phyloP scores from a whole-genome alignment of 441 rosid species.

The Gossypium schwendimanii region DNA sequence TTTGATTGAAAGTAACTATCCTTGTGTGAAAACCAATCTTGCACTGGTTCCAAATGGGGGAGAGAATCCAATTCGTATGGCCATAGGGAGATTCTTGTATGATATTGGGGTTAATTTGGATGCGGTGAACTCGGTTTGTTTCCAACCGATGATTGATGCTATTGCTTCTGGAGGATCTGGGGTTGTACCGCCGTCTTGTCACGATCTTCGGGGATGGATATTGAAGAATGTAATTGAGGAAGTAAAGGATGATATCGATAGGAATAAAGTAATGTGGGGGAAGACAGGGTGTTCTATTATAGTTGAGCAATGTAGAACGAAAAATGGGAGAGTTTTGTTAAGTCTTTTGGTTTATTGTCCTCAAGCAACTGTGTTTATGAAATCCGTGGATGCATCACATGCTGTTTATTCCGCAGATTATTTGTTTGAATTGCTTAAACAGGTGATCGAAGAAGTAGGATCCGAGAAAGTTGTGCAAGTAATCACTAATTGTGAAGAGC shows the following conservation, averaged over 20 bases:
- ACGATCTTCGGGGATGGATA: slow-evolving; percentile 68
- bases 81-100: slow-evolving; percentile 60
- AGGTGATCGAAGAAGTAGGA: slow-evolving; percentile 82
- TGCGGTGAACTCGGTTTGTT: slow-evolving; percentile 52
- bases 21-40: slow-evolving; percentile 1
- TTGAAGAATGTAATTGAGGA: slow-evolving; percentile 67
- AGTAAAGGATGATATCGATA: slow-evolving; percentile 44
- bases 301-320: slow-evolving; percentile 55
- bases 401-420: slow-evolving; percentile 41
- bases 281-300: slow-evolving; percentile 70
- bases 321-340: slow-evolving; percentile 37
- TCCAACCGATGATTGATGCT: slow-evolving; percentile 60
- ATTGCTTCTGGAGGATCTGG: slow-evolving; percentile 48
- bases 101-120: slow-evolving; percentile 70
- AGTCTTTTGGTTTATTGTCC: slow-evolving; percentile 58
- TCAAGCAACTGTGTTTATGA: slow-evolving; percentile 60
- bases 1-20: neutral
- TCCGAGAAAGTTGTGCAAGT: slow-evolving; percentile 68
- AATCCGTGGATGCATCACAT: slow-evolving; percentile 59
- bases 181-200: slow-evolving; percentile 41
- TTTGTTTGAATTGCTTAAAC: slow-evolving; percentile 52
- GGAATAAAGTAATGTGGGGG: slow-evolving; percentile 38
- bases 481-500: slow-evolving; percentile 57
- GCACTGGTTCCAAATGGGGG: slow-evolving; percentile 21
- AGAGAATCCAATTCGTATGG: slow-evolving; percentile 36